Evolutionary conservation across 2,329 filamentous ascomycete genomes (phyloP).

Genomic region (Clonostachys solani): DNA sequence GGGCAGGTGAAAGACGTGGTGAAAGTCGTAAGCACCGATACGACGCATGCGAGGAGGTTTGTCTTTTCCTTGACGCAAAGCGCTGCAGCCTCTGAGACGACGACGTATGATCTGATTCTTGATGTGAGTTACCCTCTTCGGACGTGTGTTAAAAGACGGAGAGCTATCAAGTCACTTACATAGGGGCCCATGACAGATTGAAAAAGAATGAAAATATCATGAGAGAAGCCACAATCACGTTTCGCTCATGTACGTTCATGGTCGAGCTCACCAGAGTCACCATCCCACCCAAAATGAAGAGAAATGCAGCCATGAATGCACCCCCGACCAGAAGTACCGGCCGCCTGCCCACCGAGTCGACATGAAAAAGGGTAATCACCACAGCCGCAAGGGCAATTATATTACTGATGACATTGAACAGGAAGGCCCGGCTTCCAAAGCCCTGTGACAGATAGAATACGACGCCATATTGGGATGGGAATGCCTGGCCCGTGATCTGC

Average conservation of each 20-base stretch:
- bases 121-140: background rate
- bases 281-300: conserved; percentile 29
- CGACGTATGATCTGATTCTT: conserved; percentile 13
- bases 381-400: conserved; percentile 10
- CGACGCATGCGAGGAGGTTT: conserved; percentile 16
- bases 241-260: conserved; percentile 15
- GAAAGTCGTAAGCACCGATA: conserved; percentile 21
- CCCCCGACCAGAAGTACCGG: conserved; percentile 15
- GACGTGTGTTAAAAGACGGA: no score
- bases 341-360: conserved; percentile 12
- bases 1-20: conserved; percentile 27
- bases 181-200: conserved; percentile 17
- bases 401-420: conserved; percentile 12
- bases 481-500: conserved; percentile 19
- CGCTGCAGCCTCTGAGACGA: conserved; percentile 15
- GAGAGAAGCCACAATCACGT: conserved; percentile 14
- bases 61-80: conserved; percentile 21
- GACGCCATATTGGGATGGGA: conserved; percentile 20
- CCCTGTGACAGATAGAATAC: conserved; percentile 18
- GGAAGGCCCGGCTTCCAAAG: conserved; percentile 18
- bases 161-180: conserved; percentile 8
- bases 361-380: conserved; percentile 6
- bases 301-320: conserved; percentile 15
- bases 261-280: conserved; percentile 13
- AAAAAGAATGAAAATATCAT: conserved; percentile 16